Evolutionary conservation across 163 green algal genomes (phyloP).

Genomic region (Coccomyxa subellipsoidea): DNA sequence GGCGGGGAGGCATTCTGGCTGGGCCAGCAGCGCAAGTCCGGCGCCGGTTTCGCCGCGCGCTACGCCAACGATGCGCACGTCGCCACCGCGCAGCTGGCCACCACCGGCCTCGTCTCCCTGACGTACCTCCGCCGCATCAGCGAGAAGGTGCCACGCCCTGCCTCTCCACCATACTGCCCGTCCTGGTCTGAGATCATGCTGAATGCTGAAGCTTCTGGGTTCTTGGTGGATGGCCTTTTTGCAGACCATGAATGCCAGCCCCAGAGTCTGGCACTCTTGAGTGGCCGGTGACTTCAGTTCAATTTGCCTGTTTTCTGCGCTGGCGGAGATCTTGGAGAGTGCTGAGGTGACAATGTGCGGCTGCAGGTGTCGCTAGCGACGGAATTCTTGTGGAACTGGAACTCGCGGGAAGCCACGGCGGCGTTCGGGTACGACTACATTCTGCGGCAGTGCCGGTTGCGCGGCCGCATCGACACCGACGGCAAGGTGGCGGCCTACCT

Average conservation of each 20-base stretch:
- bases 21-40: constrained; percentile 76
- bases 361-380: constrained; percentile 76
- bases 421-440: constrained; percentile 95
- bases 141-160: constrained; percentile 72
- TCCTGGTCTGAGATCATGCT: not conserved
- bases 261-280: no score
- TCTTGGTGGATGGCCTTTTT: no score
- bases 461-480: constrained; percentile 88
- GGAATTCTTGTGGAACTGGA: constrained; percentile 94
- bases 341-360: not conserved
- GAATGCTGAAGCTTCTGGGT: no score
- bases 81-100: constrained; percentile 77
- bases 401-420: constrained; percentile 80
- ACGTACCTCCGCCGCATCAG: constrained; percentile 89
- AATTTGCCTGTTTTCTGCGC: no score
- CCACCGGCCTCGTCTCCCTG: constrained; percentile 87
- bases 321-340: not conserved
- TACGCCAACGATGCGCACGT: constrained; percentile 64
- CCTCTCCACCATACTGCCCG: not conserved
- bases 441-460: constrained; percentile 76
- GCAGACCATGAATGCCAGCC: no score
- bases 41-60: constrained; percentile 81
- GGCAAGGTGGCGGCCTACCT: constrained; percentile 78
- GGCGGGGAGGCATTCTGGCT: constrained; percentile 94
- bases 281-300: no score